Conservation (phyloP, 2,329 filamentous ascomycete genomes). For the Lecanosticta acicola region DNA sequence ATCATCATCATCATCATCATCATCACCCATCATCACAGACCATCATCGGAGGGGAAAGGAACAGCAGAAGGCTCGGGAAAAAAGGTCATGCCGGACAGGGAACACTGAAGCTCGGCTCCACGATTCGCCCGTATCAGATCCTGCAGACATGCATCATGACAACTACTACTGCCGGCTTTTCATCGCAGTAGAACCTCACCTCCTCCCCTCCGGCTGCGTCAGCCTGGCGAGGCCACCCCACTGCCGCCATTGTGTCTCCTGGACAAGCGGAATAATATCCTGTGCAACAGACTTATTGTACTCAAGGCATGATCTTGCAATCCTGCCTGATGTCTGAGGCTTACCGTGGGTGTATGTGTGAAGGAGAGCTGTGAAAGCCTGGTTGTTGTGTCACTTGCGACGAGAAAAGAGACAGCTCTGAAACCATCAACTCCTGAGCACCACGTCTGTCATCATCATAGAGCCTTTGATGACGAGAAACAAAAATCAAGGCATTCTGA, state of each 20-base stretch:
- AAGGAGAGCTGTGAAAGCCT: neutral
- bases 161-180: neutral
- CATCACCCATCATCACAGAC: too few relatives aligned
- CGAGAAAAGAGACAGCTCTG: neutral
- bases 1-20: too few relatives aligned
- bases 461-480: neutral
- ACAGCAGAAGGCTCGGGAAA: neutral
- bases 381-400: neutral
- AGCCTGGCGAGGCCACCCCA: too few relatives aligned
- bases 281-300: too few relatives aligned
- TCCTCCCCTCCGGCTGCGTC: too few relatives aligned
- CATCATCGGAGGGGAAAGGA: constrained; percentile 1
- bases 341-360: neutral
- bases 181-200: neutral
- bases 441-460: neutral
- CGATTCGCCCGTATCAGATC: neutral
- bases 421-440: neutral
- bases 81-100: neutral
- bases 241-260: too few relatives aligned
- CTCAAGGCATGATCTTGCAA: too few relatives aligned
- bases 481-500: neutral
- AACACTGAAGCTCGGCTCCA: neutral
- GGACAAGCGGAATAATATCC: too few relatives aligned
- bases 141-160: neutral
- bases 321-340: too few relatives aligned